phyloP scores from a whole-genome alignment of 495 filamentous ascomycete genomes.

The Platismatia glauca region DNA sequence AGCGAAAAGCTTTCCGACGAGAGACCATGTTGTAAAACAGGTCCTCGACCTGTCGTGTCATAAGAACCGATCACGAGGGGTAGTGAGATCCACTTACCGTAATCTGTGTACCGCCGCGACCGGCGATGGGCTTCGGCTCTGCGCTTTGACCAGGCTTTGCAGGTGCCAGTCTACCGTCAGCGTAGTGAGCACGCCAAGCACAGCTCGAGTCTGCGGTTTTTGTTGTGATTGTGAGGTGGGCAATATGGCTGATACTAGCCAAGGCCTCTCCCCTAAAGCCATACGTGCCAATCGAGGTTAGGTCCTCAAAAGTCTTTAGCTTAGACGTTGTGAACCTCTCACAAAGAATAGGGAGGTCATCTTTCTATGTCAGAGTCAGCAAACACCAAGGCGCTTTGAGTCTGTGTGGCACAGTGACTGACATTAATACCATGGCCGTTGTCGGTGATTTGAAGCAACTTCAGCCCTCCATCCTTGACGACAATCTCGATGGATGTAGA shows the following conservation, averaged over 20 bases:
- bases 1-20: slow-evolving; percentile 80
- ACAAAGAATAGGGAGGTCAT: slow-evolving; percentile 88
- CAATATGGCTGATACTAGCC: slow-evolving; percentile 97
- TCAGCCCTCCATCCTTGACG: slow-evolving; percentile 94
- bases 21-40: slow-evolving; percentile 95
- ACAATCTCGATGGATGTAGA: slow-evolving; percentile 85
- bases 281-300: slow-evolving; percentile 86
- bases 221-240: slow-evolving; percentile 89
- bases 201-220: slow-evolving; percentile 83
- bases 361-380: slow-evolving; percentile 45
- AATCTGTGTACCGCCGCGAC: slow-evolving; percentile 92
- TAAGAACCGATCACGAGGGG: neutral
- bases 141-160: slow-evolving; percentile 86
- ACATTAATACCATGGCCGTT: slow-evolving; percentile 97
- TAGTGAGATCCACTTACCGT: slow-evolving; percentile 45
- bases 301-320: slow-evolving; percentile 87
- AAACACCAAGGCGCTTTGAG: neutral
- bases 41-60: slow-evolving; percentile 63
- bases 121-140: slow-evolving; percentile 82
- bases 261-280: slow-evolving; percentile 96
- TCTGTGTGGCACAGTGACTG: slow-evolving; percentile 24
- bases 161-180: slow-evolving; percentile 72
- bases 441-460: slow-evolving; percentile 93
- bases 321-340: slow-evolving; percentile 98
- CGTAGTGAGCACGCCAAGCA: slow-evolving; percentile 83